phyloP scores from a whole-genome alignment of 1,139 yeast species.

The Blastobotrys raffinosifermentans region DNA sequence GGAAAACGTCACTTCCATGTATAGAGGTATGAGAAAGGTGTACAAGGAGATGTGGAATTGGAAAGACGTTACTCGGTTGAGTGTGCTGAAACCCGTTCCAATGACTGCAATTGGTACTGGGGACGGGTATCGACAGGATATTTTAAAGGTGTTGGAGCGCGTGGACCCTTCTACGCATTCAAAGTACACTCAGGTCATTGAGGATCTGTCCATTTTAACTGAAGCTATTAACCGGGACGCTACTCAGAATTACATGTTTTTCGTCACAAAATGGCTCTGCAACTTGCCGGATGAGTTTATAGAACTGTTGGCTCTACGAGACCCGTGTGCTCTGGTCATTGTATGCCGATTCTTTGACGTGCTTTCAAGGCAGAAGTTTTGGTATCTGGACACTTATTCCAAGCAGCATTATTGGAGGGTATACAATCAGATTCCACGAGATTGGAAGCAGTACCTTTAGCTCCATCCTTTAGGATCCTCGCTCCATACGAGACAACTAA shows the following conservation, averaged over 20 bases:
- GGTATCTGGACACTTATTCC: neutral
- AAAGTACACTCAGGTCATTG: neutral
- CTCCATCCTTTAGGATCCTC: too few relatives aligned
- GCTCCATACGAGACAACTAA: too few relatives aligned
- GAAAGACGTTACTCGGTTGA: neutral
- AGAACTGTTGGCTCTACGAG: neutral
- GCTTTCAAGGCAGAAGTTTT: neutral
- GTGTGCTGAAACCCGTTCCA: too few relatives aligned
- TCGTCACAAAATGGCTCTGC: neutral
- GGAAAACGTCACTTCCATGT: slow-evolving; percentile 8
- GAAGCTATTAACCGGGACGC: neutral
- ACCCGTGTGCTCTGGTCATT: neutral
- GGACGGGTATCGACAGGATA: neutral
- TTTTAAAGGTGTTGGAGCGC: neutral
- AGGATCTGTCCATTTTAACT: neutral
- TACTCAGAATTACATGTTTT: neutral
- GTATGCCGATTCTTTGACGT: neutral
- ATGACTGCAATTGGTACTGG: neutral
- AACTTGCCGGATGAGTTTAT: neutral
- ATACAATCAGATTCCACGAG: neutral
- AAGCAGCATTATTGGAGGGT: neutral
- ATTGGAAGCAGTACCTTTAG: neutral
- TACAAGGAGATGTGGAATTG: neutral
- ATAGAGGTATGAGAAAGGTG: slow-evolving; percentile 9
- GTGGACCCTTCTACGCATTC: neutral